Evolutionary conservation across 202 grass and related monocot genomes (phyloP), one percentile per base, ranked within the genome.

Genomic region (Setaria viridis): DNA sequence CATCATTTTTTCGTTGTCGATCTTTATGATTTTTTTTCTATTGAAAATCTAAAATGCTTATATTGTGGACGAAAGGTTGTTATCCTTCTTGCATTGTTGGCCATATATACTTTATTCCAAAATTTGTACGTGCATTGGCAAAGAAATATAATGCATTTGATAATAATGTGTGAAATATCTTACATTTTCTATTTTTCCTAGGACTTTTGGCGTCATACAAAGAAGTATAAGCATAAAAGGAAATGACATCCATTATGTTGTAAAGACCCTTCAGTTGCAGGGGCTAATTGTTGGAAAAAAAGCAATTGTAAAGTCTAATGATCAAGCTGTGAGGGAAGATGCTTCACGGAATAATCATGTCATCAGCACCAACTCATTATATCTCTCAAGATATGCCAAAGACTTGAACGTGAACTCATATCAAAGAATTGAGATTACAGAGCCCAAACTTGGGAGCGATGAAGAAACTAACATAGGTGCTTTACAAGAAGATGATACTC

Each of bases 371-470:
- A 98, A 98, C 64, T 92, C 85, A 68, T 11, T 98, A 55, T 88
- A 95, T 87, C 86, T 98, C 46, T 65, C 86, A 60, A 89, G 95
- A 41, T 98, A 93, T 85, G 93, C 91, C 71, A 95, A 80, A 90
- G 87, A 87, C 39, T 56, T 97, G 77, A 95, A 93, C 76, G 74
- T 91, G 80, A 98, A 93, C 88, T 89, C 91, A 76, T 91, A 98
- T 78, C 93, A 89, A 84, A 98, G 89, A 82, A 89, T 95, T 89
- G 93, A 95, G 78, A 98, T 98, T 87, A 80, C 79, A 88, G 95
- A 82, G 78, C 87, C 87, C 9, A 89, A 89, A 82, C 67, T 87
- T 67, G 93, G 71, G 43, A 83, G 79, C 42, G 76, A 62, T 54
- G 90, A 50, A 46, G 81, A 87, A 34, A 77, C 21, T 47, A 60